phyloP scores from a whole-genome alignment of 139 green algal species.

The Picochlorum sp. region DNA sequence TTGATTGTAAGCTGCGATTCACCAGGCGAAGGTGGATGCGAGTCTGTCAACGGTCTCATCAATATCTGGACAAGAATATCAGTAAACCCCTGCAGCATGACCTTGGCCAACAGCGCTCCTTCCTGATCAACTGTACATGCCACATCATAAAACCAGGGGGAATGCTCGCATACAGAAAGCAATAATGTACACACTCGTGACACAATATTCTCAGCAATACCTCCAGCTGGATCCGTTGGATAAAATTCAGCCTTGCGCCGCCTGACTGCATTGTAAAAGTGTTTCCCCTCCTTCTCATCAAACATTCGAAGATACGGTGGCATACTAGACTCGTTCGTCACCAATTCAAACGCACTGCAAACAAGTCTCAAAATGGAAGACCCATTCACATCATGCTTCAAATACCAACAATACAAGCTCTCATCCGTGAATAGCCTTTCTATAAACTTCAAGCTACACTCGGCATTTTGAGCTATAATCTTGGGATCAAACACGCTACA shows the following conservation, averaged over 20 bases:
- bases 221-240: conserved; percentile 12
- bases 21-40: neutral
- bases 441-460: too few relatives aligned
- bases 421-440: too few relatives aligned
- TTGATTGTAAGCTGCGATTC: conserved; percentile 33
- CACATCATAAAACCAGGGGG: conserved; percentile 19
- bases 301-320: too few relatives aligned
- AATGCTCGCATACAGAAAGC: conserved; percentile 24
- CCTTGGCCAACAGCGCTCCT: conserved; percentile 12
- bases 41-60: conserved; percentile 15
- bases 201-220: conserved; percentile 28
- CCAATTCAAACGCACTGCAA: too few relatives aligned
- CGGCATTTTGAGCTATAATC: too few relatives aligned
- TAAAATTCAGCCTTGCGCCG: conserved; percentile 5
- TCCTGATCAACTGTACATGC: neutral
- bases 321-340: too few relatives aligned
- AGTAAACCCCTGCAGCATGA: conserved; percentile 12
- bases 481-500: too few relatives aligned
- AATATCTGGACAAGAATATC: conserved; percentile 23
- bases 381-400: too few relatives aligned
- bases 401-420: too few relatives aligned
- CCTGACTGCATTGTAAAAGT: too few relatives aligned
- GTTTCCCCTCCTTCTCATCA: too few relatives aligned
- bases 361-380: too few relatives aligned
- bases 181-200: conserved; percentile 26